phyloP scores from a whole-genome alignment of 495 filamentous ascomycete species.

The Glonium stellatum region DNA sequence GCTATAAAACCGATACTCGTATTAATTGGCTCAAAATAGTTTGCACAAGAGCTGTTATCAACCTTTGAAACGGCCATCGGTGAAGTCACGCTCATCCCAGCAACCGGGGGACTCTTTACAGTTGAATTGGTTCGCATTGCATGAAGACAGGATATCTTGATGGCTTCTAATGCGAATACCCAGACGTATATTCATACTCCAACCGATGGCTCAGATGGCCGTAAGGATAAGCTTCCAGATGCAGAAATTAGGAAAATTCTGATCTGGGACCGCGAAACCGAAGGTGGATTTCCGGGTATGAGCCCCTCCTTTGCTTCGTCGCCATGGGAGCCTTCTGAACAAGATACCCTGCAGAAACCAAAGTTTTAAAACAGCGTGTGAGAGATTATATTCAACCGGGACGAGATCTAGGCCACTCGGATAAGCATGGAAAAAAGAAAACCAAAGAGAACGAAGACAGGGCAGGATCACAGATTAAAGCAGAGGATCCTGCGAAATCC shows the following conservation, averaged over 20 bases:
- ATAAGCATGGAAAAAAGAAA: conserved; percentile 29
- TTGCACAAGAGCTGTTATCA: conserved; percentile 94
- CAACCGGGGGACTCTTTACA: conserved; percentile 77
- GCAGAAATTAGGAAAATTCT: conserved; percentile 41
- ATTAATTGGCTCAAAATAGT: conserved; percentile 44
- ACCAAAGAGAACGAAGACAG: conserved; percentile 2
- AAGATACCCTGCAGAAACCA: conserved; percentile 52
- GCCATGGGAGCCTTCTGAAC: conserved; percentile 3
- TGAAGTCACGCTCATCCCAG: conserved; percentile 82
- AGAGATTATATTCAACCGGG: conserved; percentile 74
- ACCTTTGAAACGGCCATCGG: conserved; percentile 82
- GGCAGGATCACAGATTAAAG: not conserved
- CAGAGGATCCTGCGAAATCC: not conserved
- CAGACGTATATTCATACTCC: conserved; percentile 5
- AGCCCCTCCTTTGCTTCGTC: conserved; percentile 22
- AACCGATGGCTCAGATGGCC: not conserved
- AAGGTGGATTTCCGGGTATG: conserved; percentile 85
- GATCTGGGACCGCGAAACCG: conserved; percentile 82
- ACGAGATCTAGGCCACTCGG: conserved; percentile 68
- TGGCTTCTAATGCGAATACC: not conserved
- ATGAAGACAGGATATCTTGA: conserved; percentile 19
- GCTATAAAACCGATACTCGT: not conserved
- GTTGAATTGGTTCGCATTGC: conserved; percentile 33
- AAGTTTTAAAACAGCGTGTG: conserved; percentile 83
- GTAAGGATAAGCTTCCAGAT: not conserved